Evolutionary conservation across 345 rosid genomes (phyloP), one percentile per base, ranked within the genome.

Genomic region (Eucalyptus dawsonii): DNA sequence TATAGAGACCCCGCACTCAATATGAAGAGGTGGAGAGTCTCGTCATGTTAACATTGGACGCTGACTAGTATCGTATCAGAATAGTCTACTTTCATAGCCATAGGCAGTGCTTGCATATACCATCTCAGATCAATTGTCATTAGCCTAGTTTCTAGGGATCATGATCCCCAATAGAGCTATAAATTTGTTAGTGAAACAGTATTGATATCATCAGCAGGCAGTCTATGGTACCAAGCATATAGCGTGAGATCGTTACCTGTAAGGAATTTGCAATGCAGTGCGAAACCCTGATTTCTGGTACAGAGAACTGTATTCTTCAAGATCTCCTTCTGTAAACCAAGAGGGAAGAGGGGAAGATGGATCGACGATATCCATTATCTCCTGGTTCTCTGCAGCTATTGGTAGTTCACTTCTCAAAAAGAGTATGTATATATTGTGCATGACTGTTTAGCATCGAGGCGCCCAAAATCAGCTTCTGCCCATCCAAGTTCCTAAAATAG

Each of bases 301-400:
- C 81, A 91, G 87, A 62, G 92, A 90, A 53, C 94, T 95, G 53
- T 95, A 94, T 34, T 88, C 85, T 37, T 91, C 88, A 50, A 94
- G 94, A 91, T 94, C 95, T 90, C 92, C 93, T 89, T 94, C 95
- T 1, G 93, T 89, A 89, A 93, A 93, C 95, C 96, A 95, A 50
- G 93, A 89, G 3, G 95, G 94, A 50, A 94, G 94, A 88, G 95
- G 94, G 81, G 93, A 87, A 42, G 95, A 92, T 27, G 92, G 89
- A 15, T 93, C 96, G 27, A 91, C 95, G 87, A 94, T 67, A 91
- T 94, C 96, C 95, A 94, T 92, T 87, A 95, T 86, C 93, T 94
- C 96, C 88, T 93, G 92, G 88, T 91, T 93, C 88, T 91, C 94
- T 6, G 91, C 88, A 21, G 96, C 96, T n/a, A 93, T 93, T 34